Percentiles rank a stretch among this genome's conserved stretches.
These are phyloP conservation scores for Trifolium repens DNA, from an alignment of 306 rosid species.

Conservation along the genomic window DNA sequence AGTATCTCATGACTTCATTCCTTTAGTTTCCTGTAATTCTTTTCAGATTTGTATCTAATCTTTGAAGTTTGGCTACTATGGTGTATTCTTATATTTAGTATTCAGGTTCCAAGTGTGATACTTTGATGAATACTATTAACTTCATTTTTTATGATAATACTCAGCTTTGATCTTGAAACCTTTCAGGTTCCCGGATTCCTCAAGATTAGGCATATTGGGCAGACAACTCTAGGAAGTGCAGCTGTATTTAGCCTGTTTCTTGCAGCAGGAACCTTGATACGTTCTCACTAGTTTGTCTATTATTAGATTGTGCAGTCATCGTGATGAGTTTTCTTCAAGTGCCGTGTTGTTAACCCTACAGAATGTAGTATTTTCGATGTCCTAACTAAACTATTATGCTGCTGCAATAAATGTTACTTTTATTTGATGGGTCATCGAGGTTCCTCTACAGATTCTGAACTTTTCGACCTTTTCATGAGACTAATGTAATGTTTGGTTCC, in stretches of 20 bases:
- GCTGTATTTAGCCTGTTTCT: constrained; percentile 59
- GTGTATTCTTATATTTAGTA: background rate
- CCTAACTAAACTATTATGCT: constrained; percentile 3
- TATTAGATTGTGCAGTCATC: constrained; percentile 29
- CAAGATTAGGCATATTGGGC: constrained; percentile 60
- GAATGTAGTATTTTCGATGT: constrained; percentile 9
- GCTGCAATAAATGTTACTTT: constrained; percentile 14
- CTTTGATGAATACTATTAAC: constrained; percentile 11
- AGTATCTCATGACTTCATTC: background rate
- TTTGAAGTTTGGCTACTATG: constrained; percentile 6
- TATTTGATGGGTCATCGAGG: background rate
- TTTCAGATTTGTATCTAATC: background rate
- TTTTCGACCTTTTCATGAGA: background rate
- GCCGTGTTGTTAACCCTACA: constrained; percentile 1
- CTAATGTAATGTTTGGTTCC: background rate
- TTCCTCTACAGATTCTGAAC: background rate
- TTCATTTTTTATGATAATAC: constrained; percentile 12
- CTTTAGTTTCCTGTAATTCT: background rate
- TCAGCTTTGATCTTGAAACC: constrained; percentile 42
- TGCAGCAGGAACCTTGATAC: constrained; percentile 60
- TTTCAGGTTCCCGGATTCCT: constrained; percentile 56
- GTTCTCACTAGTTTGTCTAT: constrained; percentile 45
- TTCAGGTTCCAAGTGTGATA: background rate
- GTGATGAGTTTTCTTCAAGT: constrained; percentile 20
- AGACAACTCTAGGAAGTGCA: constrained; percentile 55